Conservation (phyloP, 73 alveolate genomes). For the Paramecium sexaurelia region DNA sequence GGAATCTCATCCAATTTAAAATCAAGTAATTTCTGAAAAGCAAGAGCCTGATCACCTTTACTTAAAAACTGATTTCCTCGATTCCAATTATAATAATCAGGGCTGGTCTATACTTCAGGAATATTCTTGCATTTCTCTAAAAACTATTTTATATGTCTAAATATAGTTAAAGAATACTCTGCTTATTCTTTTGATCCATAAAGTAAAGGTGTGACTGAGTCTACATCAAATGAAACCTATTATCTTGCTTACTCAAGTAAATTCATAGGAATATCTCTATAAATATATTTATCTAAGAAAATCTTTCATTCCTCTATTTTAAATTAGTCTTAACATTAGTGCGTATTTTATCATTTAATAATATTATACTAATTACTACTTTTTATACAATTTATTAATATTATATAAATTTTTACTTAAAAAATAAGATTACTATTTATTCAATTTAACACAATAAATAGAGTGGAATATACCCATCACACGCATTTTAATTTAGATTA, state of each 20-base stretch:
- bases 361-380: too few relatives aligned
- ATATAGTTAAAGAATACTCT: neutral
- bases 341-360: neutral
- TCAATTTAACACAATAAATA: too few relatives aligned
- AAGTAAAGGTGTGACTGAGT: neutral
- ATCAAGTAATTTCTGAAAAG: neutral
- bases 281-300: neutral
- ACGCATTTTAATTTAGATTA: too few relatives aligned
- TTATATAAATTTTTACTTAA: too few relatives aligned
- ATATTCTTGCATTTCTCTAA: neutral
- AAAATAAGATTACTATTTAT: too few relatives aligned
- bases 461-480: too few relatives aligned
- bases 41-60: neutral
- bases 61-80: neutral
- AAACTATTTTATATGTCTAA: neutral
- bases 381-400: too few relatives aligned
- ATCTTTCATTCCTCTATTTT: neutral
- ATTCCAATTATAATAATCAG: constrained; percentile 37
- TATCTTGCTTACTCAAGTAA: constrained; percentile 21
- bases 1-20: neutral
- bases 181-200: constrained; percentile 18
- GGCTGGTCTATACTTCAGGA: neutral
- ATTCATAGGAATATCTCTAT: neutral
- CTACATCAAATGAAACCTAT: neutral
- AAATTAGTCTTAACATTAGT: neutral